A percentile compares a stretch with the other conserved stretches of the same genome.
Evolutionary conservation across 495 filamentous ascomycete genomes (phyloP).

Genomic region (Penicillium diatomitis): DNA sequence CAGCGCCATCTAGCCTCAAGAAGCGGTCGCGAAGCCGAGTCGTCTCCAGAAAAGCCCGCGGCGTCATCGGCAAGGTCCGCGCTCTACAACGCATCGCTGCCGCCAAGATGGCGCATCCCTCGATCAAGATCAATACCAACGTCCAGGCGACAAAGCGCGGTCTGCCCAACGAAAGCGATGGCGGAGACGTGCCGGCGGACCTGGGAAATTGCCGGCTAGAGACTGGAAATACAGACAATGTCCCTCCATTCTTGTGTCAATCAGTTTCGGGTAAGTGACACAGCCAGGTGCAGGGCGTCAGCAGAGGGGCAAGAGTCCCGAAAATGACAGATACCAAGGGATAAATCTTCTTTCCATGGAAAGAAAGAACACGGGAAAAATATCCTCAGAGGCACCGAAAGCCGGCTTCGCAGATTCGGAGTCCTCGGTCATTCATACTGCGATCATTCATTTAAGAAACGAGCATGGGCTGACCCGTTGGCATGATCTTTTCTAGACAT

Average conservation of each 20-base stretch:
- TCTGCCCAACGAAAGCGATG: constrained; percentile 27
- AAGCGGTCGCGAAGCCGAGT: constrained; percentile 23
- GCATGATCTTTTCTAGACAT: constrained; percentile 23
- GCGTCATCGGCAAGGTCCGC: constrained; percentile 40
- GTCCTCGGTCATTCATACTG: too few relatives aligned
- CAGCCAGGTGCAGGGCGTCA: constrained; percentile 6
- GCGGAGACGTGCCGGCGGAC: constrained; percentile 20
- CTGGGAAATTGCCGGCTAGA: constrained; percentile 28
- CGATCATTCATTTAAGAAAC: constrained; percentile 10
- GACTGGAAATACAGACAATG: constrained; percentile 24
- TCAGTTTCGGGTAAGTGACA: constrained; percentile 30
- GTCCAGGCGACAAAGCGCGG: constrained; percentile 35
- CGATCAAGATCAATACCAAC: constrained; percentile 40
- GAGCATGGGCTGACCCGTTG: constrained; percentile 14
- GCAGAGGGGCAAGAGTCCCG: too few relatives aligned
- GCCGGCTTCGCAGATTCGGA: too few relatives aligned
- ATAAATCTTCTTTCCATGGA: too few relatives aligned
- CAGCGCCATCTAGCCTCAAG: constrained; percentile 24
- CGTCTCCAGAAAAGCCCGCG: constrained; percentile 38
- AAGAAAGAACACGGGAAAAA: too few relatives aligned
- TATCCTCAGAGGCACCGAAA: too few relatives aligned
- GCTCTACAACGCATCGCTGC: constrained; percentile 36
- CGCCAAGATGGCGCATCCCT: constrained; percentile 39
- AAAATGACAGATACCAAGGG: too few relatives aligned
- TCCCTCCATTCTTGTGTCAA: constrained; percentile 38